phyloP scores from a whole-genome alignment of 768 basidiomycete genomes.

The Pisolithus tinctorius region DNA sequence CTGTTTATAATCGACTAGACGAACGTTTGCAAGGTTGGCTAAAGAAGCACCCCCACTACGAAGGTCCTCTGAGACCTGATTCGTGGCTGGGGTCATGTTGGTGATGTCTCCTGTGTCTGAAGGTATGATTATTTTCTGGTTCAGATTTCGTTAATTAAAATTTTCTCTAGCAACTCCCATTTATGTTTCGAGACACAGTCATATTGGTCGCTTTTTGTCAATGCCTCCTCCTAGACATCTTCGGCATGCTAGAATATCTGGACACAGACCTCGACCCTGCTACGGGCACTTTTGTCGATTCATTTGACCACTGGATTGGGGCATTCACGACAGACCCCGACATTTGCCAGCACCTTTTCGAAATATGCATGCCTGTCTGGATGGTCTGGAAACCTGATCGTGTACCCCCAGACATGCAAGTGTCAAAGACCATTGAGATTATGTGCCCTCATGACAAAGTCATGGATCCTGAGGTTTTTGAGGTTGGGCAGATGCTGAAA shows the following conservation, averaged over 20 bases:
- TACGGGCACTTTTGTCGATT: background rate
- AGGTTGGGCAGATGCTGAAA: background rate
- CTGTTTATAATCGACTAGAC: too few species aligned
- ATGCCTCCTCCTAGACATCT: background rate
- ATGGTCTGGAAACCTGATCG: background rate
- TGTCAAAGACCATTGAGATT: background rate
- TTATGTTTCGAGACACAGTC: background rate
- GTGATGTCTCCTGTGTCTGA: background rate
- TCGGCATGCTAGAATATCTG: background rate
- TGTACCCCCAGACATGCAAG: background rate
- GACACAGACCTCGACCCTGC: background rate
- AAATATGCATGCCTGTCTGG: background rate
- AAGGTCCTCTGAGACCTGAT: background rate
- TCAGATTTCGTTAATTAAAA: background rate
- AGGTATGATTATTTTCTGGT: background rate
- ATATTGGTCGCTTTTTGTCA: background rate
- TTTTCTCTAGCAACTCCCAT: background rate
- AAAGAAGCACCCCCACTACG: background rate
- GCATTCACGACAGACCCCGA: background rate
- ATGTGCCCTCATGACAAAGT: background rate
- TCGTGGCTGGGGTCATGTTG: background rate
- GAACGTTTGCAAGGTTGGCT: background rate
- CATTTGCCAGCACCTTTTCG: background rate
- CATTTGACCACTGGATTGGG: background rate
- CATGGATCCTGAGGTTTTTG: background rate